Evolutionary conservation across 805 yeast species (phyloP), one percentile per base, ranked within the genome.

Genomic region (Monosporozyma aquatica): DNA sequence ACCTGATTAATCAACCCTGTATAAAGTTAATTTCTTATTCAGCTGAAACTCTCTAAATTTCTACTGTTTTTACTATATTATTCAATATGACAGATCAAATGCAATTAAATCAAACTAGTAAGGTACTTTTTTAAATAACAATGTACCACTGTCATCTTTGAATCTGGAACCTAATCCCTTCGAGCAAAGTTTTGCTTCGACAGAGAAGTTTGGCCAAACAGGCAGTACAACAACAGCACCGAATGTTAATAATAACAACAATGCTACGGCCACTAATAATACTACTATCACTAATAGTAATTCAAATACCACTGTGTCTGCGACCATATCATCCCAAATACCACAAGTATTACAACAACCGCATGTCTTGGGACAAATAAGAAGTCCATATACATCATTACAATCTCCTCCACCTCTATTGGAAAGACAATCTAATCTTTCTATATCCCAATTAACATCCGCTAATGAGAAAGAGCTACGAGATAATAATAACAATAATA

Each of bases 101-200:
- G 14, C 22, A 21, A 5, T 32, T 32, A 18, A 18, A 6, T 10
- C 23, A 20, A 4, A 9, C 35, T 18, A 23, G 35, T 18, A 32
- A 18, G 14, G 18, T 8, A 8, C n/a, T n/a, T n/a, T n/a, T n/a
- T n/a, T n/a, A n/a, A n/a, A n/a, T n/a, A 32, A 13, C 11, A 4
- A 21, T 18, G 24, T n/a, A 10, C 28, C 41, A 9, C 40, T 40
- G 1, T 58, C 65, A 1, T 51, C 85, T 32, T 75, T 86, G 54
- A 90, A 82, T 47, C 68, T 87, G 45, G 98, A 92, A 61, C 95
- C 92, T 8, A 90, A 90, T 55, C 97, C 97, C 4, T 90, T 90
- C 59, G 98, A 90, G 62, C 84, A 82, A 61, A 84, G 95, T 40
- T 90, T 90, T 66, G 96, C 92, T n/a, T 65, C 78, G 2, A 78